phyloP scores from a whole-genome alignment of 73 alveolate species.

The Breviolum minutum region DNA sequence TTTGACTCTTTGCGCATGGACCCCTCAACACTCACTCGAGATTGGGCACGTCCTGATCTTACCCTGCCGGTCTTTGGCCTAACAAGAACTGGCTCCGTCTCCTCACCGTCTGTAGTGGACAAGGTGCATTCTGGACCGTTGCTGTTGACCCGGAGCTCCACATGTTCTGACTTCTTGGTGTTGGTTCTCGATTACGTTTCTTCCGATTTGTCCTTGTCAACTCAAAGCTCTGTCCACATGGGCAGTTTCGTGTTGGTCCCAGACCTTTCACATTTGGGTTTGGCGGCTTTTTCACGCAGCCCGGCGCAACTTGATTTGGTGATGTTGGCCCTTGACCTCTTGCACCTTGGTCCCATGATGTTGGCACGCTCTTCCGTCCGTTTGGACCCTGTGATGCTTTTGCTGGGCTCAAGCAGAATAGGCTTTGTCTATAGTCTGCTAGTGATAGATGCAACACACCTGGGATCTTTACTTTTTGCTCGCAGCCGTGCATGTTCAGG shows the following conservation, averaged over 20 bases:
- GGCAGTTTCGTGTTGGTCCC: background rate
- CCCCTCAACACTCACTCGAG: background rate
- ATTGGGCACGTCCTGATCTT: background rate
- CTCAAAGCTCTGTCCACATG: background rate
- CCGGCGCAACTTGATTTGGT: background rate
- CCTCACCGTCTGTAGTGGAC: background rate
- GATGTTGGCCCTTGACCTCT: constrained; percentile 2
- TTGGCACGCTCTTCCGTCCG: background rate
- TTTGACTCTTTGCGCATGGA: constrained; percentile 38
- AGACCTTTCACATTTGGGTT: background rate
- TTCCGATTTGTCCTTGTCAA: background rate
- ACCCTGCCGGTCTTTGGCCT: constrained; percentile 11
- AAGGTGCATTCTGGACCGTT: background rate
- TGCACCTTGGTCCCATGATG: background rate
- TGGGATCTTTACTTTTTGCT: background rate
- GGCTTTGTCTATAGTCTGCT: constrained; percentile 46
- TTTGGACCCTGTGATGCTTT: background rate
- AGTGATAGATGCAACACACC: background rate
- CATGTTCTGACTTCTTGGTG: background rate
- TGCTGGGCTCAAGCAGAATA: constrained; percentile 16
- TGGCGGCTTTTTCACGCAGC: background rate
- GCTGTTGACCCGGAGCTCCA: background rate
- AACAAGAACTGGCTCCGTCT: constrained; percentile 27
- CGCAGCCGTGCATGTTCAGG: constrained; percentile 30
- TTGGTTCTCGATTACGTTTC: background rate